Evolutionary conservation across 2,329 filamentous ascomycete genomes (phyloP).

Genomic region (Diatrype stigma): DNA sequence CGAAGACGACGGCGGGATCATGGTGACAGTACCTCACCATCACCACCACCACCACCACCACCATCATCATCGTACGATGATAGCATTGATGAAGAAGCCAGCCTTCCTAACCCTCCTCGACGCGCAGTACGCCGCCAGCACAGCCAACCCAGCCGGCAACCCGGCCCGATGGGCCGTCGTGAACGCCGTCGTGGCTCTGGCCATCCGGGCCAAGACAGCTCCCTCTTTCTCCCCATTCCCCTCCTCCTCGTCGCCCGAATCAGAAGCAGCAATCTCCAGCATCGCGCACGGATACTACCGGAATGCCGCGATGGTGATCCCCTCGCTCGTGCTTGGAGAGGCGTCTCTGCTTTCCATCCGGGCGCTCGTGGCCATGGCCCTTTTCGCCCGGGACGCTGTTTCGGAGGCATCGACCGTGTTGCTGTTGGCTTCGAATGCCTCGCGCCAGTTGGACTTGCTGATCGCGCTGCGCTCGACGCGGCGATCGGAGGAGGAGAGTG

Average conservation of each 20-base stretch:
- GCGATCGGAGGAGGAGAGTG: no score
- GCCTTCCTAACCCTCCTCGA: constrained; percentile 8
- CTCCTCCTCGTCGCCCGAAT: no score
- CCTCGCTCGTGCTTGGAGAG: constrained; percentile 7
- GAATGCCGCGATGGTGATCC: constrained; percentile 13
- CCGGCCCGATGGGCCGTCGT: constrained; percentile 13
- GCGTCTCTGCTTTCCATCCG: constrained; percentile 12
- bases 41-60: no score
- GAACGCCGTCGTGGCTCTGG: constrained; percentile 11
- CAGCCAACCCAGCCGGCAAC: constrained; percentile 3
- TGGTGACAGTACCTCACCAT: no score
- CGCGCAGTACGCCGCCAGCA: constrained; percentile 9
- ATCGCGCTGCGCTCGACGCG: background rate
- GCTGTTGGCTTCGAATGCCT: constrained; percentile 14
- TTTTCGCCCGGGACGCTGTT: constrained; percentile 11
- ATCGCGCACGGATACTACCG: constrained; percentile 9
- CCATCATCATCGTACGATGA: no score
- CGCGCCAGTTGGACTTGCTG: constrained; percentile 21
- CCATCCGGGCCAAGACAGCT: constrained; percentile 11
- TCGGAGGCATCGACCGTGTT: constrained; percentile 6
- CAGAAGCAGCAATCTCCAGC: constrained; percentile 6
- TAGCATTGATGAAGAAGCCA: constrained; percentile 5
- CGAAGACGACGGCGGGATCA: constrained; percentile 6
- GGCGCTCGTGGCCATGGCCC: constrained; percentile 14
- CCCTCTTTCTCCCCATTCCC: no score